Conservation (phyloP, 1,284 basidiomycete species). For the Lignosus rhinocerotis region DNA sequence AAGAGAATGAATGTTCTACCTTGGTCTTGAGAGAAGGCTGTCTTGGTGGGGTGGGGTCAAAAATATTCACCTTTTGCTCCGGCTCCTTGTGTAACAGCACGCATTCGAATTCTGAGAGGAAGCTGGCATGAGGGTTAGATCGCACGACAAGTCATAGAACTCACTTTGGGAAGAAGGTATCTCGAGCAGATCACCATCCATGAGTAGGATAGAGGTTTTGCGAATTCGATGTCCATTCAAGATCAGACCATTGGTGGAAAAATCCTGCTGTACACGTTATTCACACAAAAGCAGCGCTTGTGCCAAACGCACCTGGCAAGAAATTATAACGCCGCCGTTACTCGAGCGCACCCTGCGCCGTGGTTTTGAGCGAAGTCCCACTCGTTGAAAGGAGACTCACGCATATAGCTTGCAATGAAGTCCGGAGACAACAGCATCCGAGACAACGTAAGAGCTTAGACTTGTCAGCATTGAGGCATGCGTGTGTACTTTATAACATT, state of each 20-base stretch:
- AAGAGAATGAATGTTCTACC: conserved; percentile 1
- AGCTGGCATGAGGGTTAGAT: background rate
- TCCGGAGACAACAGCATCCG: conserved; percentile 58
- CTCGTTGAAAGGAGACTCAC: conserved; percentile 37
- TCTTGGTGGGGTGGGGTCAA: conserved; percentile 61
- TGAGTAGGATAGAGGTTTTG: conserved; percentile 64
- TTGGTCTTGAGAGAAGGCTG: conserved; percentile 53
- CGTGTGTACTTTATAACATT: conserved; percentile 8
- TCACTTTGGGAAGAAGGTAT: conserved; percentile 66
- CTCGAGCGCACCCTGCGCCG: conserved; percentile 61
- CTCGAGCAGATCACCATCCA: conserved; percentile 70
- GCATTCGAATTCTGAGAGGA: conserved; percentile 62
- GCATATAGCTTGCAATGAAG: conserved; percentile 80
- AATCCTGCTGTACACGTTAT: conserved; percentile 49
- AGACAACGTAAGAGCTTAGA: conserved; percentile 48
- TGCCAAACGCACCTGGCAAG: conserved; percentile 59
- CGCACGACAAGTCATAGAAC: conserved; percentile 10
- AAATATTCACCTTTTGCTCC: conserved; percentile 52
- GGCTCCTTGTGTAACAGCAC: conserved; percentile 54
- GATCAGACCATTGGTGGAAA: conserved; percentile 76
- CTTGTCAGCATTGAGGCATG: background rate
- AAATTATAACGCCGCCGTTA: conserved; percentile 70
- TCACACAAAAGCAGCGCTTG: background rate
- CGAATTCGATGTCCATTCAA: conserved; percentile 70
- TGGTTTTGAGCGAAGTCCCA: background rate